phyloP scores from a whole-genome alignment of 2,329 filamentous ascomycete species.

The Colletotrichum godetiae region DNA sequence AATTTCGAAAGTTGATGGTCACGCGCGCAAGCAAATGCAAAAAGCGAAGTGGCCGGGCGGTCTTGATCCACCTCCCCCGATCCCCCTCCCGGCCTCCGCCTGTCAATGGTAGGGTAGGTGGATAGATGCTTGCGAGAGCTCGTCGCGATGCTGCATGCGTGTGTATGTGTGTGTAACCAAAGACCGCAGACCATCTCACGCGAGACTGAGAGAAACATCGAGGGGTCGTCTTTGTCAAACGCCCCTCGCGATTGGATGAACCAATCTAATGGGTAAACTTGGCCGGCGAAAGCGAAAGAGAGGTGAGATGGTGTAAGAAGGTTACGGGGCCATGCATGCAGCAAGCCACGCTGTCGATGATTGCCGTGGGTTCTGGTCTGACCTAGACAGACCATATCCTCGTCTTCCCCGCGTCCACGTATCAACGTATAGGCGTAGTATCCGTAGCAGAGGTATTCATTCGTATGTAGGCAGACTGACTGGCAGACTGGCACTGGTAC shows the following conservation, averaged over 20 bases:
- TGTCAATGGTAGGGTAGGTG: not conserved
- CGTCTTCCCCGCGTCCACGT: not conserved
- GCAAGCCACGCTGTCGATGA: conserved; percentile 33
- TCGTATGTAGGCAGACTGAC: not conserved
- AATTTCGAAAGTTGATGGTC: conserved; percentile 1
- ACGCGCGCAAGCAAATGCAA: conserved; percentile 14
- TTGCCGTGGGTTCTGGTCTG: conserved; percentile 22
- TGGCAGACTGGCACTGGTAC: not conserved
- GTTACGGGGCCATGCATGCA: conserved; percentile 17
- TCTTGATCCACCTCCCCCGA: conserved; percentile 22
- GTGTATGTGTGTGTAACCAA: not conserved
- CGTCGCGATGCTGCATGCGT: not conserved
- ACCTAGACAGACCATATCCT: conserved; percentile 8
- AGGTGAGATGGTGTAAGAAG: not conserved
- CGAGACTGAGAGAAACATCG: conserved; percentile 4
- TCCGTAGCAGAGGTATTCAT: not conserved
- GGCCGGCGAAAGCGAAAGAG: conserved; percentile 11
- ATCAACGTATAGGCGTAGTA: not conserved
- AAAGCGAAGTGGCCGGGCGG: not conserved
- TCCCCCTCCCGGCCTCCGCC: not conserved
- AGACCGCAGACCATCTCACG: conserved; percentile 21
- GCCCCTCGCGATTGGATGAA: conserved; percentile 4
- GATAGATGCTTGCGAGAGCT: not conserved
- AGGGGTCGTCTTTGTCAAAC: not conserved
- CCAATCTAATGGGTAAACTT: not conserved